Conservation (phyloP, 768 basidiomycete genomes). For the Strobilomyces dryophilus region DNA sequence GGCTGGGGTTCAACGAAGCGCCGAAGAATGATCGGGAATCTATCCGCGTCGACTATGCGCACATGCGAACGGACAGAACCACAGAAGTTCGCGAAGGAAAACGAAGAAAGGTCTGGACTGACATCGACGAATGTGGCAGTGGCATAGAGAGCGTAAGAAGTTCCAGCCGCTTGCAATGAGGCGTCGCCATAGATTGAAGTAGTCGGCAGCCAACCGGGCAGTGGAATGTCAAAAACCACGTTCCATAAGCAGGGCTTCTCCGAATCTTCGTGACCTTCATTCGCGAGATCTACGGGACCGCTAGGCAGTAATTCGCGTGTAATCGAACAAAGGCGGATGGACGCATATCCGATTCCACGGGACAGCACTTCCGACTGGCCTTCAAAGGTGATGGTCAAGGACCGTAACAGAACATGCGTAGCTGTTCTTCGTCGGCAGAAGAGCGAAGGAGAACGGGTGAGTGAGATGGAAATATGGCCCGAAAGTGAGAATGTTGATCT, state of each 20-base stretch:
- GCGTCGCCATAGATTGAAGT: conserved; percentile 46
- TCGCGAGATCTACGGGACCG: conserved; percentile 56
- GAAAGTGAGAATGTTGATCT: conserved; percentile 88
- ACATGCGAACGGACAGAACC: conserved; percentile 48
- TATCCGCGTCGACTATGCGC: conserved; percentile 38
- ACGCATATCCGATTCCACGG: conserved; percentile 60
- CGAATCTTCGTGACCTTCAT: conserved; percentile 59
- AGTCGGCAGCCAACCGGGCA: conserved; percentile 90
- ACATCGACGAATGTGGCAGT: conserved; percentile 53
- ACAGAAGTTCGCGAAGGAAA: conserved; percentile 53
- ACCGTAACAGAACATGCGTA: conserved; percentile 56
- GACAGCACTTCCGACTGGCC: conserved; percentile 78
- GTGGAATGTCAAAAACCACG: conserved; percentile 71
- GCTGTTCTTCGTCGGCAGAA: conserved; percentile 49
- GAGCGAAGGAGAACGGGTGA: conserved; percentile 54
- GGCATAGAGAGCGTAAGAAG: conserved; percentile 64
- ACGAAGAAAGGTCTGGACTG: conserved; percentile 39
- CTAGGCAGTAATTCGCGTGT: conserved; percentile 52
- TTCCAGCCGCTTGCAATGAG: conserved; percentile 44
- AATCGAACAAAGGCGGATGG: conserved; percentile 62
- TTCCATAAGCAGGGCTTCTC: conserved; percentile 61
- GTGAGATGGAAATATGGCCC: conserved; percentile 66
- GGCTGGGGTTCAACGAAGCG: conserved; percentile 49
- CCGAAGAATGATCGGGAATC: conserved; percentile 42
- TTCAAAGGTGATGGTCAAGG: conserved; percentile 75